Percentiles rank a stretch among this genome's conserved stretches.
Conservation (phyloP, 768 basidiomycete genomes). For the Suillus placidus region DNA sequence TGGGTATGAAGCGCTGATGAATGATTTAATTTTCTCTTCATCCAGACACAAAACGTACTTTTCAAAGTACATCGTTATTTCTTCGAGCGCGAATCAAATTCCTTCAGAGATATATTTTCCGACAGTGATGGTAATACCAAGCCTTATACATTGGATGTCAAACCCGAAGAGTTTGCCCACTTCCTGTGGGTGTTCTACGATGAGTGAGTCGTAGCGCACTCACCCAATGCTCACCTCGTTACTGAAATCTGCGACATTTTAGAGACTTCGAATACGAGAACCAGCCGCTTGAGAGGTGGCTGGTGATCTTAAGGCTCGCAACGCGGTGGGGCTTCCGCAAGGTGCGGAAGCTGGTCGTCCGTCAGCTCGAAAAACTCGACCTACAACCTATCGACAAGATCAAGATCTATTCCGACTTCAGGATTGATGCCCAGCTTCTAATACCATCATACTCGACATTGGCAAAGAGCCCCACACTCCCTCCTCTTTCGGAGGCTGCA, state of each 20-base stretch:
- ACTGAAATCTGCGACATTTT: not conserved
- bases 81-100: constrained; percentile 37
- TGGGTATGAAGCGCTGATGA: not conserved
- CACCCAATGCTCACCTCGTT: not conserved
- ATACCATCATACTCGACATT: constrained; percentile 55
- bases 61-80: constrained; percentile 42
- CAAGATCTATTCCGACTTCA: constrained; percentile 54
- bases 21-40: not conserved
- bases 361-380: constrained; percentile 52
- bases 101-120: constrained; percentile 33
- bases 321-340: constrained; percentile 57
- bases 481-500: constrained; percentile 55
- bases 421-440: constrained; percentile 51
- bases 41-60: constrained; percentile 36
- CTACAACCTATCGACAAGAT: constrained; percentile 58
- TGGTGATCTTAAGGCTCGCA: constrained; percentile 53
- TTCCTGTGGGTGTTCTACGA: constrained; percentile 63
- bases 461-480: constrained; percentile 52
- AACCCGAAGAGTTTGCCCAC: constrained; percentile 42
- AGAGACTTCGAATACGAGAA: constrained; percentile 62
- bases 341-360: constrained; percentile 52
- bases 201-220: constrained; percentile 37
- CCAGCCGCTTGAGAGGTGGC: constrained; percentile 55
- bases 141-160: constrained; percentile 31
- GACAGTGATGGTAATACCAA: not conserved